Base-by-base conservation (phyloP, 2,329 filamentous ascomycete genomes). In the Aspergillus viridinutans region DNA sequence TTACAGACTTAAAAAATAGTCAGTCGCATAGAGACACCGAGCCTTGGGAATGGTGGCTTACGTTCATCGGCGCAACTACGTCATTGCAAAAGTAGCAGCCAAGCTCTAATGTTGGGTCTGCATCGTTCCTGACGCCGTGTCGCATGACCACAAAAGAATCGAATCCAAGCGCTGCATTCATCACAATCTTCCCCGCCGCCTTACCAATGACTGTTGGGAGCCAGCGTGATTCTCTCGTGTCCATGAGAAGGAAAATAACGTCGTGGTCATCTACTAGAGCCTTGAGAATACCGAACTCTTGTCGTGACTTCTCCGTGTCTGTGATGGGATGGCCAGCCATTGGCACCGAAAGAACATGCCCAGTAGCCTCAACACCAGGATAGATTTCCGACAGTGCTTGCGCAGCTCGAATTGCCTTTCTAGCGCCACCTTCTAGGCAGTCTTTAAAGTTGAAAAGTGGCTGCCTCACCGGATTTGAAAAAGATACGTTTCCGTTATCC, bases 11-110 rank as follows among this genome's bases (percentile, higher is more conserved):
- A 50, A 58, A 28, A n/a, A 40, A 47, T 1, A 38, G 56, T 65
- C 55, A 66, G 61, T 50, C 28, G 14, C 52, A 55, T 47, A 53
- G 57, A 59, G 63, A 58, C 40, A 45, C 26, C 26, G 2, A 51
- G 49, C 45, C 38, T 28, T 50, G 14, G 20, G 21, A 40, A 35
- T 45, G 38, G 82, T 45, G 38, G 82, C 88, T 85, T 78, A 96
- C 92, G 77, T 97, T 91, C 60, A 88, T 88, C 23, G 94, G 94
- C 6, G 93, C 90, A 51, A 97, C 93, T 26, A 99, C 93, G 72
- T 99, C 94, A 68, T 96, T 97, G 77, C 94, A 99, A 75, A 97
- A 99, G 73, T 99, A 99, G 75, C 94, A 99, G 9, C 94, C 94
- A 26, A 97, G 80, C 26, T 90, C 85, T 52, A 85, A 79, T 54